Percentiles rank a stretch among this genome's conserved stretches.
These are phyloP conservation scores for Takashimella tepidaria DNA, from an alignment of 1,284 basidiomycete species.

Conservation along the genomic window DNA sequence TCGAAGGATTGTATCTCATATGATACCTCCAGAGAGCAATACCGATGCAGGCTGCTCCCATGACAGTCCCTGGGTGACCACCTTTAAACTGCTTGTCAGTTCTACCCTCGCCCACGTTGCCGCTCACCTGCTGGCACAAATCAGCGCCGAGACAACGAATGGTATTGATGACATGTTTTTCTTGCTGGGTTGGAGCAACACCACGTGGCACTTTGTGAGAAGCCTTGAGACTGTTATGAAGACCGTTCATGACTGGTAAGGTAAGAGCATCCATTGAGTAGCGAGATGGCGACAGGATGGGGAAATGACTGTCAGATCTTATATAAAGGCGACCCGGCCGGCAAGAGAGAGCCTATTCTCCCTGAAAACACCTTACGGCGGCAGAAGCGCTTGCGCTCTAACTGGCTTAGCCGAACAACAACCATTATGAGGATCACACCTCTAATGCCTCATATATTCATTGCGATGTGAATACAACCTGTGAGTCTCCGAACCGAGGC, in stretches of 20 bases:
- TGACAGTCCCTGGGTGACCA: slow-evolving; percentile 46
- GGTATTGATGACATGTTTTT: slow-evolving; percentile 22
- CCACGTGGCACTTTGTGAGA: neutral
- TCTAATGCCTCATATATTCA: no score
- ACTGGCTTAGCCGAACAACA: no score
- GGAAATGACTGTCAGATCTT: no score
- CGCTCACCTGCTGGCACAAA: slow-evolving; percentile 20
- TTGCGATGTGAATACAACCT: no score
- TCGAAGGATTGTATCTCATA: slow-evolving; percentile 26
- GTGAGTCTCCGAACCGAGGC: no score
- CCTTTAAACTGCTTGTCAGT: slow-evolving; percentile 17
- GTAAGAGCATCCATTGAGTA: no score
- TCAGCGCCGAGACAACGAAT: slow-evolving; percentile 30
- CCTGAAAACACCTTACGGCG: no score
- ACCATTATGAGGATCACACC: no score
- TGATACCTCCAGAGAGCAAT: slow-evolving; percentile 19
- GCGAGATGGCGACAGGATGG: no score
- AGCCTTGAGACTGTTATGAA: neutral
- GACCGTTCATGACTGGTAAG: neutral
- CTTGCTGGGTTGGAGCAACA: neutral
- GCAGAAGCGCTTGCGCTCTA: no score
- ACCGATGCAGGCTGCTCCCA: slow-evolving; percentile 32
- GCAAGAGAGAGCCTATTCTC: no score
- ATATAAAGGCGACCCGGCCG: no score
- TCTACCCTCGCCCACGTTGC: neutral